A percentile compares a stretch with the other conserved stretches of the same genome.
phyloP scores from a whole-genome alignment of 305 asterid species.

The Fraxinus sp. region DNA sequence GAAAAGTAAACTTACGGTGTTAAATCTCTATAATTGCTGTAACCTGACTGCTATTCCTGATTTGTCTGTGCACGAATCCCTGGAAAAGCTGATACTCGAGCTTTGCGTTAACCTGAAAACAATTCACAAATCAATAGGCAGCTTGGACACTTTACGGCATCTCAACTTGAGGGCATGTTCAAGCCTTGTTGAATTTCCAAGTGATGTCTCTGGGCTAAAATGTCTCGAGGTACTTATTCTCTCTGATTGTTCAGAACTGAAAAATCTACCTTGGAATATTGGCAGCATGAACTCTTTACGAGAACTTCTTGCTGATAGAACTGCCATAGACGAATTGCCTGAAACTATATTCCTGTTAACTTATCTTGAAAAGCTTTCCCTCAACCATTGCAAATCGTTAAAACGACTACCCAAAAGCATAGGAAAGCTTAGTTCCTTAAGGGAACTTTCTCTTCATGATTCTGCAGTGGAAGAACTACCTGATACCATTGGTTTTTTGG shows the following conservation, averaged over 20 bases:
- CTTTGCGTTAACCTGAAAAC: constrained; percentile 21
- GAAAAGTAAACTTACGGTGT: constrained; percentile 27
- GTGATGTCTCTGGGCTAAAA: constrained; percentile 37
- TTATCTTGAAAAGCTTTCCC: constrained; percentile 25
- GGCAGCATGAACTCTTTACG: constrained; percentile 30
- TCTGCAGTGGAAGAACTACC: constrained; percentile 31
- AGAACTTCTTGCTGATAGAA: constrained; percentile 5
- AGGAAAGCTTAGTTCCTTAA: constrained; percentile 26
- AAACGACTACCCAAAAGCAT: constrained; percentile 23
- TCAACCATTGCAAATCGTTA: constrained; percentile 19
- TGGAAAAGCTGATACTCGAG: constrained; percentile 37
- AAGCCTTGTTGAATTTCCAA: constrained; percentile 28
- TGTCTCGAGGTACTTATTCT: constrained; percentile 34
- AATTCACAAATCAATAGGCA: constrained; percentile 31
- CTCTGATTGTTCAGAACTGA: constrained; percentile 33
- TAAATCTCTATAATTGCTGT: constrained; percentile 29
- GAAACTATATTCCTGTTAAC: constrained; percentile 22
- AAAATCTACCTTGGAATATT: constrained; percentile 28
- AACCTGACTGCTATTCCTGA: constrained; percentile 30
- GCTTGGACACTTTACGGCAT: constrained; percentile 21
- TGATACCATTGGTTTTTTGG: constrained; percentile 24
- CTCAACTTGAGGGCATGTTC: constrained; percentile 30
- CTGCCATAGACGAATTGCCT: constrained; percentile 27
- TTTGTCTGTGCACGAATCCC: constrained; percentile 25
- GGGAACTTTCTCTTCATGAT: constrained; percentile 22